These are phyloP conservation scores for Mrakia blollopis DNA, from an alignment of 768 basidiomycete genomes.

Conservation along the genomic window DNA sequence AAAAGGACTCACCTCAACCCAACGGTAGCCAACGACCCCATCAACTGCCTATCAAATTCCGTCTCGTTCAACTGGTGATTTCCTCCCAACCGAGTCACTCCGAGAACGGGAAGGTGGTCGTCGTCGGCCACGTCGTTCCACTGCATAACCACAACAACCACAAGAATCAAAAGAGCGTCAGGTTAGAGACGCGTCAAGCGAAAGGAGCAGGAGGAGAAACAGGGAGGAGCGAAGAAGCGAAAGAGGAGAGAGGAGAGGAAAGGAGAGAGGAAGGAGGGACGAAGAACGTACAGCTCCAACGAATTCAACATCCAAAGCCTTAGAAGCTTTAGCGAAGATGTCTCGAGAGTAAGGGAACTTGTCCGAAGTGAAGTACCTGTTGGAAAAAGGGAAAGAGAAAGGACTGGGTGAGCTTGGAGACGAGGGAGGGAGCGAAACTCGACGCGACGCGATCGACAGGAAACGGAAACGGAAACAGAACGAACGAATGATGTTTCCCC, in stretches of 20 bases:
- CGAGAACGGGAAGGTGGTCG: neutral
- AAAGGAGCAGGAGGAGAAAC: too few relatives aligned
- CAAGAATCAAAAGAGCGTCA: neutral
- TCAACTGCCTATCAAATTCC: neutral
- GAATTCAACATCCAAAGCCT: conserved; percentile 20
- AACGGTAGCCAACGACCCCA: conserved; percentile 5
- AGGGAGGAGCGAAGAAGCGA: too few relatives aligned
- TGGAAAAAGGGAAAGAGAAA: neutral
- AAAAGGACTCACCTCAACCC: neutral
- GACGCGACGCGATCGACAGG: neutral
- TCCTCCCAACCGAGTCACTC: neutral
- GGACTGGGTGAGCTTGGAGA: neutral
- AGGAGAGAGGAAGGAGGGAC: neutral
- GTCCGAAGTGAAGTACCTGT: neutral
- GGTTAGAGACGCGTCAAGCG: neutral
- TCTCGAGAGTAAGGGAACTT: conserved; percentile 1
- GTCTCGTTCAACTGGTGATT: neutral
- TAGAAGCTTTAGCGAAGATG: conserved; percentile 4
- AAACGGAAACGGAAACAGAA: neutral
- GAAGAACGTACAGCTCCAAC: conserved; percentile 7
- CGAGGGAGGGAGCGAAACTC: too few relatives aligned
- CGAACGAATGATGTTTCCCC: neutral
- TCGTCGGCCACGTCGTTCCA: conserved; percentile 1
- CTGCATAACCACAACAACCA: neutral
- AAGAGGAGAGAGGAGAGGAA: too few relatives aligned